Evolutionary conservation across 352 stramenopile genomes (phyloP), one percentile per base, ranked within the genome.

Genomic region (Pilasporangium apinafurcum): DNA sequence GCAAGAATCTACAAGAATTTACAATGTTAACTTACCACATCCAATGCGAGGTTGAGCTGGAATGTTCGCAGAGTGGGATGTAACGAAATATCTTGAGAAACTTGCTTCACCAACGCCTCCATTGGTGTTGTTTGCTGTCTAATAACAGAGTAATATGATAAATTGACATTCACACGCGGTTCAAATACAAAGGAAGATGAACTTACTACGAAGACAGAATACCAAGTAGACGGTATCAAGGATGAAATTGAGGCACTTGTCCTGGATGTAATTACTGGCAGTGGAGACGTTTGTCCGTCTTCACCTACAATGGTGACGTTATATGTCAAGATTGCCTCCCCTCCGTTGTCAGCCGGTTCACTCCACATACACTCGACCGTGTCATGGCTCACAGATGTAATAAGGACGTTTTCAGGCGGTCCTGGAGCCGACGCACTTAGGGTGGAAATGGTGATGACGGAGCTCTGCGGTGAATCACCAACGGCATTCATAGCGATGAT

Each of bases 141-240:
- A 12, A n/a, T 37, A n/a, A 33, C 8, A 42, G 10, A 46, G 16
- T 21, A 21, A 30, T 8, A 14, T 1, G 42, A 22, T 28, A 47
- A 31, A 29, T 36, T 18, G 17, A 18, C 36, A 20, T n/a, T n/a
- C n/a, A n/a, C n/a, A n/a, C n/a, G n/a, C n/a, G n/a, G n/a, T 12
- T 5, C 39, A 46, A 46, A 6, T 17, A 37, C 25, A 39, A 16
- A 5, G 12, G 31, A 14, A 13, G 8, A 20, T 29, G 1, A 26
- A 62, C 66, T 56, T 59, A 81, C 72, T 33, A 85, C 48, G 4
- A 30, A 53, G 22, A 85, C 57, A 0, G 56, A 65, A 40, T 81
- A 85, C 5, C 45, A 9, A 0, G 53, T 65, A 0, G 54, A 59
- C 13, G 42, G 24, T 6, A 26, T 37, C 2, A 71, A 40, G 0